Evolutionary conservation across 768 basidiomycete genomes (phyloP), one percentile per base, ranked within the genome.

Genomic region (Kwoniella mangroviensis): DNA sequence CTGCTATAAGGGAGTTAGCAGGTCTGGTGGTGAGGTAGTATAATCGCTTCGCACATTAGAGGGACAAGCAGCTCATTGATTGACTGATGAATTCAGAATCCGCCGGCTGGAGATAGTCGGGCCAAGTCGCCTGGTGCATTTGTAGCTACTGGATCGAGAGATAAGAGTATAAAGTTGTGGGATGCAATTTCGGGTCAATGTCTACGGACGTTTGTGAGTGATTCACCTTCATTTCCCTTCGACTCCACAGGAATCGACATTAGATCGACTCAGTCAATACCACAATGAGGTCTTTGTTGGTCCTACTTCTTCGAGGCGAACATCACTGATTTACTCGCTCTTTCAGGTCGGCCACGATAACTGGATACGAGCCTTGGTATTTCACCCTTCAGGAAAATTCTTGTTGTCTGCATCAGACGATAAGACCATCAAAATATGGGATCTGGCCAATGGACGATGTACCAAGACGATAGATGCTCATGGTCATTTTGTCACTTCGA

Each of bases 101-200:
- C 89, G 86, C 81, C 87, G 2, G 73, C 70, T 83, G 67, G 86
- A 83, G 58, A 90, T 86, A 76, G 75, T 2, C 74, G 79, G 22
- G 73, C 78, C 2, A 85, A 85, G 65, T 65, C 74, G 17, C 79
- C 83, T n/a, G 84, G 84, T 15, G 78, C 85, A 26, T 94, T 89
- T 79, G 86, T 91, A 9, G 89, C 89, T 11, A 94, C 92, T 15
- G 93, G 92, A 2, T 90, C 92, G 41, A 87, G 94, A 82, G 94
- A 98, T 85, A 96, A 93, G 86, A 89, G 89, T 4, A 92, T 97
- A 85, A 92, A 91, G 77, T 83, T 98, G 19, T 98, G 94, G 94
- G 94, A 97, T 77, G 86, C 89, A 0, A 86, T 89, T 70, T 89
- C 88, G 55, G 94, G 95, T 4, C 92, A 92, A 81, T 87, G 92